These are phyloP conservation scores for Zymoseptoria brevis DNA, from an alignment of 2,329 filamentous ascomycete species.

Conservation along the genomic window DNA sequence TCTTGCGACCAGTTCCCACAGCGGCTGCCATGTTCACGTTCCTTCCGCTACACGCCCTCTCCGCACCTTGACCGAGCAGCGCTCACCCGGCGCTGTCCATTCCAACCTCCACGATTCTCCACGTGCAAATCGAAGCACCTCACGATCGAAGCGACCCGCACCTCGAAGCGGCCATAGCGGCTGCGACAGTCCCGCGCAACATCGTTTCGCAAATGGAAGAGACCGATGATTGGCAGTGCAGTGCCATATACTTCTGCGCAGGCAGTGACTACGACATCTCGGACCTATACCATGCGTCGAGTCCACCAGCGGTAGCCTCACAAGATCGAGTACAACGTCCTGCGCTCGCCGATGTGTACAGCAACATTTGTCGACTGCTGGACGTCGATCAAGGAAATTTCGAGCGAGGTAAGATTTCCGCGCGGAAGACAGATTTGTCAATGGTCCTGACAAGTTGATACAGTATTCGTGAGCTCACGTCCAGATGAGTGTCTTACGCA, in stretches of 20 bases:
- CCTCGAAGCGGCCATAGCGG: background rate
- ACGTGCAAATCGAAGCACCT: background rate
- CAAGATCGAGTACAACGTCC: conserved; percentile 1
- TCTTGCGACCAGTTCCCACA: background rate
- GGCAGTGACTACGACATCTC: conserved; percentile 16
- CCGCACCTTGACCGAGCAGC: background rate
- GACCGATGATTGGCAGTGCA: conserved; percentile 20
- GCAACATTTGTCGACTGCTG: conserved; percentile 25
- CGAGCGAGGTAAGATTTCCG: conserved; percentile 21
- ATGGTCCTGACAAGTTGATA: conserved; percentile 2
- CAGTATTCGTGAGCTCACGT: conserved; percentile 26
- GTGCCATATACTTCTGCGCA: conserved; percentile 27
- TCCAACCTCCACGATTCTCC: background rate
- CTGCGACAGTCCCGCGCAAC: background rate
- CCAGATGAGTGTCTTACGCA: conserved; percentile 19
- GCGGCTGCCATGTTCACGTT: conserved; percentile 6
- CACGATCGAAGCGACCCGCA: background rate
- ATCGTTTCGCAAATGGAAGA: conserved; percentile 25
- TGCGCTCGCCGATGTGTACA: conserved; percentile 16
- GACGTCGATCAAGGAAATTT: conserved; percentile 28
- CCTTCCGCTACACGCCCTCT: conserved; percentile 2
- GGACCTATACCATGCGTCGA: conserved; percentile 17
- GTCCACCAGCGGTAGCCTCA: conserved; percentile 10
- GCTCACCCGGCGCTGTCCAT: background rate
- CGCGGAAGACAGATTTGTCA: background rate